A percentile compares a stretch with the other conserved stretches of the same genome.
Conservation (phyloP, 768 basidiomycete genomes). For the Coprinopsis marcescibilis region DNA sequence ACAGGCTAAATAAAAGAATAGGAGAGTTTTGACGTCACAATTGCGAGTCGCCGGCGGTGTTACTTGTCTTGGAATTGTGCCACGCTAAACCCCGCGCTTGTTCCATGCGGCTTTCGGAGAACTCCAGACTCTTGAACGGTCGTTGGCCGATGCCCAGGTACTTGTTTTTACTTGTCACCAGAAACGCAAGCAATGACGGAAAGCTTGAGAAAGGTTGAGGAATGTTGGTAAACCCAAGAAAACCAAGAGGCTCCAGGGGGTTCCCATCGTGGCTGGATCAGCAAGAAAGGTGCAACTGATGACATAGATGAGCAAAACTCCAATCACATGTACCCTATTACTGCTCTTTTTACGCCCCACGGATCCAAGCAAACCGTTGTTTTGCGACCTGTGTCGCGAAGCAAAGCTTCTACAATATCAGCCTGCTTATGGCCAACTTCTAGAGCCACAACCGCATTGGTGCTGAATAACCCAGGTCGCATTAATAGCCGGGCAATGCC, state of each 20-base stretch:
- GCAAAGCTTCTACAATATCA: conserved; percentile 49
- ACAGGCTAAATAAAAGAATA: background rate
- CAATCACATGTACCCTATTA: conserved; percentile 47
- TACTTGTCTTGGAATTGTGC: too few species aligned
- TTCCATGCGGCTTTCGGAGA: too few species aligned
- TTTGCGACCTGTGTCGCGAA: conserved; percentile 38
- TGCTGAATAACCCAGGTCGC: conserved; percentile 43
- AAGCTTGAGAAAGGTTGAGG: too few species aligned
- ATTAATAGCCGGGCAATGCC: conserved; percentile 60
- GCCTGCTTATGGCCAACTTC: conserved; percentile 81
- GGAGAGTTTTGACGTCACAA: too few species aligned
- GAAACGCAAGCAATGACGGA: too few species aligned
- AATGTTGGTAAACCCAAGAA: background rate
- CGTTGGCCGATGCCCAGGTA: too few species aligned
- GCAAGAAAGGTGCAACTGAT: conserved; percentile 1
- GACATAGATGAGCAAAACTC: conserved; percentile 1
- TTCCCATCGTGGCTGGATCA: conserved; percentile 14
- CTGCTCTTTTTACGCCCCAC: conserved; percentile 70
- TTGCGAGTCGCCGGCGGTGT: too few species aligned
- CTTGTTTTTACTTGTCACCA: too few species aligned
- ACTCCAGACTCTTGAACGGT: too few species aligned
- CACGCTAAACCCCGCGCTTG: too few species aligned
- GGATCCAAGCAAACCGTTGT: conserved; percentile 77
- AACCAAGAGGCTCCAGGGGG: background rate
- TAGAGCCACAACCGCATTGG: conserved; percentile 57